Base-by-base conservation (phyloP, 2,329 filamentous ascomycete species). In the Penicillium sp. region DNA sequence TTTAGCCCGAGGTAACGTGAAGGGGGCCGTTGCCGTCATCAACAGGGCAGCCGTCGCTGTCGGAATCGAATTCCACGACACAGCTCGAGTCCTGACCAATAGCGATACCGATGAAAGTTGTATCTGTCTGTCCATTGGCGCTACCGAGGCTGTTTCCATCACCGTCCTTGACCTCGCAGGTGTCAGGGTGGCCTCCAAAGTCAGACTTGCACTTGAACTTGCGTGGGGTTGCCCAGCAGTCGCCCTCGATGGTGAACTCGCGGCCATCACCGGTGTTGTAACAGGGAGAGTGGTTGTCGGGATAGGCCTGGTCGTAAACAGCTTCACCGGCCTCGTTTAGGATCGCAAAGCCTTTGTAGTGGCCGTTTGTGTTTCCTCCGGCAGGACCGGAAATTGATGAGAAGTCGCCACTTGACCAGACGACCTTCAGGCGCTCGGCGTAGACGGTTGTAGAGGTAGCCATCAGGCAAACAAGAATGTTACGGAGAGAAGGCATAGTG, bases 191-290 rank as follows among this genome's bases (percentile, higher is more conserved):
- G 3, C 59, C 59, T 5, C 1, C 59, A 5, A 61, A 61, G 22
- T 61, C 57, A 10, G 57, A n/a, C 45, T 47, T 43, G 51, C 57
- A 59, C 38, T 57, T 45, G 42, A 61, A 59, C n/a, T 43, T 59
- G 44, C 54, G 59, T 11, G 57, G 51, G 14, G 48, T 48, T 16
- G 35, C 44, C 59, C 59, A 61, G 45, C 57, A 61, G 26, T 59
- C 59, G 9, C 57, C 57, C 48, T 61, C 57, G 6, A 66, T 59
- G 13, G 57, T 61, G 24, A 59, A 61, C 16, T 53, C 52, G 26
- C 57, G 59, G 48, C 57, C 57, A 8, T 50, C 54, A 8, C 39
- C 54, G 9, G 51, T 59, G 31, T 59, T 61, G 35, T 61, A 61
- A 40, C 59, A 61, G 14, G 57, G 59, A 1, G 54, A 35, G 34